These are phyloP conservation scores for Falciphora oryzae DNA, from an alignment of 2,329 filamentous ascomycete species.

Conservation along the genomic window DNA sequence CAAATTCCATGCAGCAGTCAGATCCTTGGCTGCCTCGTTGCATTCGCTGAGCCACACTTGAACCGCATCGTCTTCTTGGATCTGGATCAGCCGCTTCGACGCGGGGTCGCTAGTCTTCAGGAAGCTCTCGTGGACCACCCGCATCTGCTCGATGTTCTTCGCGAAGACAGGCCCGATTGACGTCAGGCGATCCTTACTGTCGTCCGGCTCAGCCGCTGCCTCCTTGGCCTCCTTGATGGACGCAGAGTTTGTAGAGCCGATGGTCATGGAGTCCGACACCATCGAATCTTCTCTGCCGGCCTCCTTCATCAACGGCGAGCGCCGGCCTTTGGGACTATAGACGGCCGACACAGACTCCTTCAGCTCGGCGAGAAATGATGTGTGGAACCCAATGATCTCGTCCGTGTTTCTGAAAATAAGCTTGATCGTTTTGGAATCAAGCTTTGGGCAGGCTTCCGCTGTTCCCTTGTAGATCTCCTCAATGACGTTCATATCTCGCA, in stretches of 20 bases:
- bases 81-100: constrained; percentile 54
- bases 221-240: constrained; percentile 23
- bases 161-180: constrained; percentile 48
- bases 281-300: constrained; percentile 21
- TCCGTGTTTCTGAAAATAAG: constrained; percentile 89
- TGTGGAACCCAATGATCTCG: constrained; percentile 83
- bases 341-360: constrained; percentile 75
- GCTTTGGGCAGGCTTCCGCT: constrained; percentile 70
- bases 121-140: constrained; percentile 54
- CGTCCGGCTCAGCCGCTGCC: constrained; percentile 37
- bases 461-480: constrained; percentile 98
- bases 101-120: constrained; percentile 58
- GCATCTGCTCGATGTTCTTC: constrained; percentile 54
- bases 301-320: constrained; percentile 36
- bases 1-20: constrained; percentile 90
- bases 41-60: constrained; percentile 91
- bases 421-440: constrained; percentile 80
- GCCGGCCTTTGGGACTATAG: constrained; percentile 59
- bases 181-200: constrained; percentile 47
- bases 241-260: constrained; percentile 27
- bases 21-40: constrained; percentile 82
- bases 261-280: constrained; percentile 25
- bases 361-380: constrained; percentile 69
- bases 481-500: constrained; percentile 93
- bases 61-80: constrained; percentile 57